Base-by-base conservation (phyloP, 2,329 filamentous ascomycete genomes). In the Ilyonectria robusta region DNA sequence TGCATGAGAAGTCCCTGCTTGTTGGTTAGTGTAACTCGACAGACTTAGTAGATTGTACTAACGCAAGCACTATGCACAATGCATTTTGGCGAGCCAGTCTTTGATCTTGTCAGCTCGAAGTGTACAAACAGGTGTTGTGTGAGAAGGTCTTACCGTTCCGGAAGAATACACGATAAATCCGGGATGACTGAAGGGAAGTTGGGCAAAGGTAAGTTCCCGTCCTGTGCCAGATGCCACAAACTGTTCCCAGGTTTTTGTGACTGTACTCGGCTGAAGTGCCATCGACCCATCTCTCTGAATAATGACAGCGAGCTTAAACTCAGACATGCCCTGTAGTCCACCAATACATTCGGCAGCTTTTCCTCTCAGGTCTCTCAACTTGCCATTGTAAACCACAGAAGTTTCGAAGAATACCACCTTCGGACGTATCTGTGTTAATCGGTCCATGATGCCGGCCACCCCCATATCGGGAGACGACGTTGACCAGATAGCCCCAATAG, bases 131-230 rank as follows among this genome's bases (percentile, higher is more conserved):
- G 26, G 6, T 26, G 13, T 37, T 37, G 35, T 2, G 15, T 37
- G 35, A 4, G 2, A 1, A 15, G 35, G 13, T 2, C 35, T 37
- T 37, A 37, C 58, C 8, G 57, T 65, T 29, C 57, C 62, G 2
- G 51, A 57, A 42, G 59, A 62, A 50, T 62, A 62, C 15, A 65
- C 53, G 13, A 65, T 65, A 13, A 65, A 56, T 1, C 19, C 57
- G 2, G 62, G 62, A 11, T 65, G 57, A 15, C 29, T 37, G 37
- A 65, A 61, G 5, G 50, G 50, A 15, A 65, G 23, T 26, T 55
- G 57, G 9, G 55, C 33, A 56, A 65, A 65, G 15, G 21, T 31
- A 21, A 56, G 15, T 10, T 3, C 2, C 17, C 44, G 6, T 21
- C 37, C 6, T 26, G 21, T 37, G 17, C 50, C 8, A 37, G 29